Evolutionary conservation across 225 moss, liverwort and hornwort genomes (phyloP).

Genomic region (Sphagnum tenellum): DNA sequence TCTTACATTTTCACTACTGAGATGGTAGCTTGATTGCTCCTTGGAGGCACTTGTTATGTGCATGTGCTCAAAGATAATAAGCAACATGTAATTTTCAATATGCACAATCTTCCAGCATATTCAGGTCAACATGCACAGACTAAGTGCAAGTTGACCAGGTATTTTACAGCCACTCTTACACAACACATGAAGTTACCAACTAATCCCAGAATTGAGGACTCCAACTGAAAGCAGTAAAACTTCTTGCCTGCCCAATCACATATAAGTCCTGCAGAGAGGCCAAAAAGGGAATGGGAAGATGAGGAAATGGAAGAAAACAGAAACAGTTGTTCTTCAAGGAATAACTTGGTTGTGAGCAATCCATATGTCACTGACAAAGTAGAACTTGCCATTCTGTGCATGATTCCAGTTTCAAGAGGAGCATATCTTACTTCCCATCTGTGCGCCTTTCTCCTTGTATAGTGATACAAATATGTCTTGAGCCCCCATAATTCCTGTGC

Average conservation of each 20-base stretch:
- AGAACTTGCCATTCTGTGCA: background rate
- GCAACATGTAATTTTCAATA: too few species aligned
- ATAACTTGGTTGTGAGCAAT: background rate
- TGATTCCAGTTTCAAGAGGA: background rate
- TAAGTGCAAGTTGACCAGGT: background rate
- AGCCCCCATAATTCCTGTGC: constrained; percentile 90
- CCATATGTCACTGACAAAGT: too few species aligned
- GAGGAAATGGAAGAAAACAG: background rate
- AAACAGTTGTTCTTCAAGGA: background rate
- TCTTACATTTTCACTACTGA: background rate
- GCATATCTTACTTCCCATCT: constrained; percentile 62
- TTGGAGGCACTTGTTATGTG: background rate
- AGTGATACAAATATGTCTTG: constrained; percentile 76
- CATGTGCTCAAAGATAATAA: background rate
- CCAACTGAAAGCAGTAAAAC: background rate
- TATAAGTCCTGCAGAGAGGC: constrained; percentile 1
- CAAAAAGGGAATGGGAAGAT: background rate
- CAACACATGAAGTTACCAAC: too few species aligned
- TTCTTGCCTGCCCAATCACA: background rate
- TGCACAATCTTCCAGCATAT: background rate
- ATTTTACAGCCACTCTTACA: background rate
- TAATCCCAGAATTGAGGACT: background rate
- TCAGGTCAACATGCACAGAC: background rate
- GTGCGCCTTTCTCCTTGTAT: constrained; percentile 78
- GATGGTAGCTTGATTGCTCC: background rate